Percentiles rank a stretch among this genome's conserved stretches.
These are phyloP conservation scores for Sphaerosporella brunnea DNA, from an alignment of 495 filamentous ascomycete genomes.

Conservation along the genomic window DNA sequence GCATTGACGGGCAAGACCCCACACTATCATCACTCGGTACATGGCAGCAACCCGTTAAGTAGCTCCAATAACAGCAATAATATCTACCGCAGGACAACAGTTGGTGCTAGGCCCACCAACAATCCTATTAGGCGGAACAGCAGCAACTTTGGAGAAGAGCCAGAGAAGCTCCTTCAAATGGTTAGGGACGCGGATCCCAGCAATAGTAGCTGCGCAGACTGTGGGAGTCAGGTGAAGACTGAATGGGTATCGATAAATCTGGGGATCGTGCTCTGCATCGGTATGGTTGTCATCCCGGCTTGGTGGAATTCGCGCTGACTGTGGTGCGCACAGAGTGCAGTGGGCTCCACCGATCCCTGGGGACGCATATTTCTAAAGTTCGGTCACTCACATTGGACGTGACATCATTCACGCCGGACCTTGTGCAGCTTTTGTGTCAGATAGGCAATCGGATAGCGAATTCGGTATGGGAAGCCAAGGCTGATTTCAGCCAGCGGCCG, in stretches of 20 bases:
- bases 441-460: conserved; percentile 91
- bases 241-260: conserved; percentile 99
- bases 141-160: conserved; percentile 60
- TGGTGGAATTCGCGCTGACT: conserved; percentile 6
- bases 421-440: conserved; percentile 81
- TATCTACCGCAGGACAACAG: conserved; percentile 68
- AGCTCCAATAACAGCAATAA: conserved; percentile 31
- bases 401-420: conserved; percentile 85
- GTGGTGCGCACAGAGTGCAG: conserved; percentile 51
- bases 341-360: conserved; percentile 89
- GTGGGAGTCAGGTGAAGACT: conserved; percentile 73
- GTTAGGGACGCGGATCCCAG: conserved; percentile 82
- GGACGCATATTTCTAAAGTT: conserved; percentile 95
- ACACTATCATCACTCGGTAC: conserved; percentile 35
- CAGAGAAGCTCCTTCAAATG: conserved; percentile 65
- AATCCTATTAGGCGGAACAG: conserved; percentile 38
- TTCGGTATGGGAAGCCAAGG: conserved; percentile 82
- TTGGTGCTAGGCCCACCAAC: conserved; percentile 68
- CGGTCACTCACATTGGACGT: conserved; percentile 90
- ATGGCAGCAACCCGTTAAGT: conserved; percentile 24
- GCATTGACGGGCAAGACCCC: conserved; percentile 86
- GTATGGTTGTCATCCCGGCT: conserved; percentile 10
- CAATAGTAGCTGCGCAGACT: conserved; percentile 91
- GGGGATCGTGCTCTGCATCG: conserved; percentile 84
- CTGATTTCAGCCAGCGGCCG: conserved; percentile 57